Conservation (phyloP, 1,139 yeast species). For the Sugiyamaella japonica region DNA sequence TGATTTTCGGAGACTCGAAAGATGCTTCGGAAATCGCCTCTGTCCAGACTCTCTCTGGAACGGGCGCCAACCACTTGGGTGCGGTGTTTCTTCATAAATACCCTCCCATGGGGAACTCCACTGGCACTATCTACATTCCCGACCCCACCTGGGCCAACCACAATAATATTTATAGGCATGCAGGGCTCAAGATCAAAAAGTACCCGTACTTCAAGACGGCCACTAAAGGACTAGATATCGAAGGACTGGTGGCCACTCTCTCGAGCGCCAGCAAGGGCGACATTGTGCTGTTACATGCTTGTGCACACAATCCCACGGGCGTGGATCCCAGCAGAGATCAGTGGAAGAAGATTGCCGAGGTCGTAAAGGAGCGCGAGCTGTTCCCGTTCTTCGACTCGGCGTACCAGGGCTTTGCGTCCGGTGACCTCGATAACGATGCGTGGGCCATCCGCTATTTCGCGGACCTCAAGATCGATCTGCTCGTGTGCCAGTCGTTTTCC, state of each 20-base stretch:
- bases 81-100: constrained; percentile 65
- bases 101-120: constrained; percentile 46
- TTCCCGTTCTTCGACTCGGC: constrained; percentile 93
- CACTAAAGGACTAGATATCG: constrained; percentile 61
- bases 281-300: constrained; percentile 77
- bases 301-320: constrained; percentile 99
- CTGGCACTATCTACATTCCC: constrained; percentile 66
- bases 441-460: constrained; percentile 84
- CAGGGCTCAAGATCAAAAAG: constrained; percentile 60
- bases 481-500: constrained; percentile 93
- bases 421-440: constrained; percentile 80
- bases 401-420: constrained; percentile 96
- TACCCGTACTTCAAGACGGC: constrained; percentile 82
- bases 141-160: constrained; percentile 98
- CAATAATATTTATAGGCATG: constrained; percentile 68
- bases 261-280: constrained; percentile 38
- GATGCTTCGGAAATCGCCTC: constrained; percentile 54
- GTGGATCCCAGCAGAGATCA: constrained; percentile 86
- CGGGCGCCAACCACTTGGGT: constrained; percentile 92
- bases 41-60: constrained; percentile 88
- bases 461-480: constrained; percentile 48
- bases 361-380: constrained; percentile 61
- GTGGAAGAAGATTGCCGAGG: constrained; percentile 72
- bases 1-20: constrained; percentile 69
- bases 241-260: constrained; percentile 41